Percentiles rank a stretch among this genome's conserved stretches.
phyloP scores from a whole-genome alignment of 169 alveolate species.

The Plasmodium fragile region DNA sequence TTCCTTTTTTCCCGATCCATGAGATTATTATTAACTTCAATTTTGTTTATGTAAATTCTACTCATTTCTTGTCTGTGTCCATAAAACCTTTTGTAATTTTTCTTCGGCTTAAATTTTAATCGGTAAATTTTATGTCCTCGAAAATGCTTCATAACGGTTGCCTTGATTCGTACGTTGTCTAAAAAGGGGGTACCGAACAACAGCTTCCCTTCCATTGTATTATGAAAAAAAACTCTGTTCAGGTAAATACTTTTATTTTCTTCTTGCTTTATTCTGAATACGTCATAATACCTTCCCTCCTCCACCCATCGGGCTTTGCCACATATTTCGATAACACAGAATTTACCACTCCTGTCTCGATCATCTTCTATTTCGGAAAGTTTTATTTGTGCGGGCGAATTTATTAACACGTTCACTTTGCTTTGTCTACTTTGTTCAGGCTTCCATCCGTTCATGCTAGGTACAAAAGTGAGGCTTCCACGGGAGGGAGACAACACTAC shows the following conservation, averaged over 20 bases:
- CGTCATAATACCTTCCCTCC: conserved; percentile 89
- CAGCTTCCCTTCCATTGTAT: conserved; percentile 82
- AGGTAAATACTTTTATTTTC: conserved; percentile 84
- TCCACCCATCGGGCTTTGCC: conserved; percentile 89
- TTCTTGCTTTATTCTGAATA: conserved; percentile 86
- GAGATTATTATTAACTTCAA: conserved; percentile 60
- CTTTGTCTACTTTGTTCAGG: neutral
- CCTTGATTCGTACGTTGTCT: conserved; percentile 85
- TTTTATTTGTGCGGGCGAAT: conserved; percentile 88
- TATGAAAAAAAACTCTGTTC: conserved; percentile 84
- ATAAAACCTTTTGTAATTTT: conserved; percentile 83
- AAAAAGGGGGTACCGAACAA: conserved; percentile 87
- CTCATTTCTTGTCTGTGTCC: conserved; percentile 88
- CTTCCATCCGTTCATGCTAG: neutral
- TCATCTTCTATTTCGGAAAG: conserved; percentile 83
- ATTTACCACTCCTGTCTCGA: conserved; percentile 87
- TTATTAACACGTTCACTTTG: conserved; percentile 46
- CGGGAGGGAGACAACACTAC: neutral
- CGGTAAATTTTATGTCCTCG: conserved; percentile 87
- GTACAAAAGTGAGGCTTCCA: conserved; percentile 10
- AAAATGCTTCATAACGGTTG: conserved; percentile 86
- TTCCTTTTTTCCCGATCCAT: conserved; percentile 41
- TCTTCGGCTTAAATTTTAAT: conserved; percentile 87
- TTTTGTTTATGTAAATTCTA: conserved; percentile 80
- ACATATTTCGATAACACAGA: conserved; percentile 85